phyloP scores from a whole-genome alignment of 2,329 filamentous ascomycete genomes.

The Pseudogymnoascus sp. region DNA sequence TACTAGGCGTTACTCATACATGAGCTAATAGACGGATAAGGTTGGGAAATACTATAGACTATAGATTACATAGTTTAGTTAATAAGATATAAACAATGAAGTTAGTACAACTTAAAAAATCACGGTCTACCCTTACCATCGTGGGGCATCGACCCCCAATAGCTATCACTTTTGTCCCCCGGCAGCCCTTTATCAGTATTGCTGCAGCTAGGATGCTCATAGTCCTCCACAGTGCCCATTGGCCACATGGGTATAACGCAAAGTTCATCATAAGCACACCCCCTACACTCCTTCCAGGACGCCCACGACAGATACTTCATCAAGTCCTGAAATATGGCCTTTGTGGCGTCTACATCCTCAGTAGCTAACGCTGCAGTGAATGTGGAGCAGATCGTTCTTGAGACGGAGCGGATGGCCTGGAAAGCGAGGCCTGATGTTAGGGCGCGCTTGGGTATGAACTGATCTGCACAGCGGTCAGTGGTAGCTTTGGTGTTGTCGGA shows the following conservation, averaged over 20 bases:
- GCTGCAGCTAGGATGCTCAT: slow-evolving; percentile 40
- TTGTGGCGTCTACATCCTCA: background rate
- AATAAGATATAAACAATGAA: no score
- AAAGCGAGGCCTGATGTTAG: background rate
- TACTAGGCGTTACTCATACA: no score
- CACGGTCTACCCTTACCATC: no score
- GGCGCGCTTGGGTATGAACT: background rate
- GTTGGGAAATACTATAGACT: no score
- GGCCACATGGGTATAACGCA: slow-evolving; percentile 61
- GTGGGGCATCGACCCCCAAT: no score
- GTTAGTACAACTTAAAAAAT: no score
- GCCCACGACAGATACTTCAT: slow-evolving; percentile 50
- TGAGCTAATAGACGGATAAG: no score
- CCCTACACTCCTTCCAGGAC: slow-evolving; percentile 49
- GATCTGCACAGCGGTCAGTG: background rate
- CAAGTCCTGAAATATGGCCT: slow-evolving; percentile 28
- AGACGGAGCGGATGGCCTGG: background rate
- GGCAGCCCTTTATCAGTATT: slow-evolving; percentile 14
- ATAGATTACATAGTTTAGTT: no score
- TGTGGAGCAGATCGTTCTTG: background rate
- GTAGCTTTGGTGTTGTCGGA: background rate
- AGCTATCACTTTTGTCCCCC: no score
- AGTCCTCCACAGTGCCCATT: slow-evolving; percentile 46
- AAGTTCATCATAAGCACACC: slow-evolving; percentile 46
- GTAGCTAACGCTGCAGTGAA: background rate